Percentiles rank a stretch among this genome's conserved stretches.
These are phyloP conservation scores for Rhamnella rubrinervis DNA, from an alignment of 331 rosid genomes.

Conservation along the genomic window DNA sequence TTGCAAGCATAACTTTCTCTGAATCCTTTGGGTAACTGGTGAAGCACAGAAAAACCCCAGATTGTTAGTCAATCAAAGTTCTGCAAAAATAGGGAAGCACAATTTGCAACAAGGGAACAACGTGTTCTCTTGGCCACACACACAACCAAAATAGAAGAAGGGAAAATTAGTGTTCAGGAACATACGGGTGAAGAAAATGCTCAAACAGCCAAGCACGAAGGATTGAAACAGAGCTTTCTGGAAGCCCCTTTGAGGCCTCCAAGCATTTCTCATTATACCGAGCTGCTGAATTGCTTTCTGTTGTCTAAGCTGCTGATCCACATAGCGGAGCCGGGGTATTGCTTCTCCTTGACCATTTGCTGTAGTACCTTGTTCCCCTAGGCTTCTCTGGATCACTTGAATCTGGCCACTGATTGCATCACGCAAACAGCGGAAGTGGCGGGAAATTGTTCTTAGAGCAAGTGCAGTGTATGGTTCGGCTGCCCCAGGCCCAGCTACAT, in stretches of 20 bases:
- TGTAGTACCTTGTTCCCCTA: constrained; percentile 75
- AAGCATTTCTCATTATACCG: constrained; percentile 77
- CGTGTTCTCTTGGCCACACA: too few relatives aligned
- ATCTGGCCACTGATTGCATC: constrained; percentile 80
- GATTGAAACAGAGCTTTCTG: constrained; percentile 86
- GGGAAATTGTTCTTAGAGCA: constrained; percentile 72
- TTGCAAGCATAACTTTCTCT: constrained; percentile 83
- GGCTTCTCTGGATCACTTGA: constrained; percentile 59
- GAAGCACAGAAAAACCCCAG: constrained; percentile 26
- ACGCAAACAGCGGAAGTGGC: constrained; percentile 82
- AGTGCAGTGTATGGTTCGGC: constrained; percentile 80
- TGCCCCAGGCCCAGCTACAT: constrained; percentile 82
- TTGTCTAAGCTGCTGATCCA: constrained; percentile 87
- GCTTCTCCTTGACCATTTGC: constrained; percentile 35
- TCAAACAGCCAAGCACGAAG: constrained; percentile 97
- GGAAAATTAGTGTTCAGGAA: background rate
- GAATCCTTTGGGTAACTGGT: constrained; percentile 92
- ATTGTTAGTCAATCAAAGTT: constrained; percentile 18
- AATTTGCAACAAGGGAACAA: background rate
- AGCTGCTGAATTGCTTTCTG: constrained; percentile 86
- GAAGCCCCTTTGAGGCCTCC: constrained; percentile 99
- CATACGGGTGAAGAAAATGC: constrained; percentile 97
- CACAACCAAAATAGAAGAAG: background rate
- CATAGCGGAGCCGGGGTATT: constrained; percentile 90
- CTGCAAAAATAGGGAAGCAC: background rate